Evolutionary conservation across 495 filamentous ascomycete genomes (phyloP), one percentile per base, ranked within the genome.

Genomic region (Chaetomium tenue): DNA sequence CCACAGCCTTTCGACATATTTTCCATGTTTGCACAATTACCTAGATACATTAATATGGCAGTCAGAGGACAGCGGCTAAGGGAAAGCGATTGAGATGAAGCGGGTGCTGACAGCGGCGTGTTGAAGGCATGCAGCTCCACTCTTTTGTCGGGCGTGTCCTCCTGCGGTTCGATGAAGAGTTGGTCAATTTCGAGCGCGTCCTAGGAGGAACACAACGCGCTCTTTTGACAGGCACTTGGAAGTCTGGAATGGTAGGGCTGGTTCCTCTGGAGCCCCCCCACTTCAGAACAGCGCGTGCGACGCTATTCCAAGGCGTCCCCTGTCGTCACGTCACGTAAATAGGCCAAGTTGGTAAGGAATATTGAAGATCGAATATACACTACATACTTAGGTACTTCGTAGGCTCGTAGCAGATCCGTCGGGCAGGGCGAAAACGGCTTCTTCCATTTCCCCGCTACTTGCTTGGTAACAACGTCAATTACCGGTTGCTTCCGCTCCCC

Each of bases 281-380:
- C 52, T 3, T 12, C 23, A 53, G 0, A 8, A 33, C 54, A 7
- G 8, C 33, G 30, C 47, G 47, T 67, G 42, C 63, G 52, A 70
- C 64, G 61, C 54, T 70, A 39, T 67, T 66, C 67, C 64, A 67
- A 70, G 68, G 61, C 64, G 51, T 62, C 50, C 65, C 62, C 37
- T 70, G 65, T 51, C 58, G 18, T 23, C 20, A 20, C 58, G 18
- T 23, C 20, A 20, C 16, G 18, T 4, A 22, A 50, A 50, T 44
- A 44, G 40, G 40, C 6, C 13, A 15, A 30, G 28, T 30, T 3
- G 28, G 28, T 6, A 30, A 30, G 28, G 6, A 30, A 30, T 2
- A 30, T 6, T 15, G 40, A 11, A 18, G 40, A 16, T 16, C 2
- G 40, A 18, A 44, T 51, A 11, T 12, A 26, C n/a, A n/a, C n/a